Percentiles rank a stretch among this genome's conserved stretches.
Evolutionary conservation across 257 asterid species (phyloP).

Genomic region (Plantago major): DNA sequence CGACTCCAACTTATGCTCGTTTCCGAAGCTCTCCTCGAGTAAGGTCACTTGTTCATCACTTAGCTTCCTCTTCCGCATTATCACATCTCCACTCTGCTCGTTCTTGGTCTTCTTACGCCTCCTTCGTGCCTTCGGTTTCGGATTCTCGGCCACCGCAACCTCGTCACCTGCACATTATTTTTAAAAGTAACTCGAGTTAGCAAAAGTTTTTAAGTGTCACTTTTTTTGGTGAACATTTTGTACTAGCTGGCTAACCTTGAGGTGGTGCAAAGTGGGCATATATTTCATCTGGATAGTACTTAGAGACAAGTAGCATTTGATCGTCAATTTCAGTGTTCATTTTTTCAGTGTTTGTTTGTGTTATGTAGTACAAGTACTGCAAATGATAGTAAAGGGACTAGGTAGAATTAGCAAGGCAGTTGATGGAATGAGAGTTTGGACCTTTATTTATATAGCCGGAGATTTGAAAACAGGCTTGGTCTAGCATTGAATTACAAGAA

Average conservation of each 20-base stretch:
- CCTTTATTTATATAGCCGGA: neutral
- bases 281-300: neutral
- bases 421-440: neutral
- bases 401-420: neutral
- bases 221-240: neutral
- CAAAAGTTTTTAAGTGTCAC: neutral
- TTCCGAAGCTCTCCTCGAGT: conserved; percentile 59
- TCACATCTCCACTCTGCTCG: conserved; percentile 25
- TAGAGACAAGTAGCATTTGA: neutral
- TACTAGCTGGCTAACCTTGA: neutral
- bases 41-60: conserved; percentile 58
- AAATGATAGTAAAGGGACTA: neutral
- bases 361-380: neutral
- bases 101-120: conserved; percentile 35
- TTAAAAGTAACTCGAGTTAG: neutral
- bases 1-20: conserved; percentile 75
- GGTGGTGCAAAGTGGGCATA: neutral
- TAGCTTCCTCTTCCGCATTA: conserved; percentile 70
- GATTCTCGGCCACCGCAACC: neutral
- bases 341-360: neutral
- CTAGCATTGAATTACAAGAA: neutral
- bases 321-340: neutral
- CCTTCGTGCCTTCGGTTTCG: conserved; percentile 24
- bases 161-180: neutral
- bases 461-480: neutral